Conservation (phyloP, 2,329 filamentous ascomycete genomes). For the Aspergillus sp. region DNA sequence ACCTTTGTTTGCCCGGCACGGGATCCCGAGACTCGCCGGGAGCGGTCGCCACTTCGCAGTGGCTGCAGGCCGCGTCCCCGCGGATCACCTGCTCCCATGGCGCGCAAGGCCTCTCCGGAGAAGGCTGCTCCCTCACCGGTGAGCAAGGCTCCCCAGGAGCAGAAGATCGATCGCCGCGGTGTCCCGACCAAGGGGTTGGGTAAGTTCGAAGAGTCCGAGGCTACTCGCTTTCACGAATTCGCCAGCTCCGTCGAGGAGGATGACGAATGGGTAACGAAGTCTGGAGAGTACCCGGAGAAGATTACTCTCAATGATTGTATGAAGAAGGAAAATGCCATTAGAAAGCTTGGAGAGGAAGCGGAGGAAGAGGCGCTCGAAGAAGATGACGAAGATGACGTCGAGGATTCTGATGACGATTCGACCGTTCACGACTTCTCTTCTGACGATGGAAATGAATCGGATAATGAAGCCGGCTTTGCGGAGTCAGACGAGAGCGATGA, state of each 20-base stretch:
- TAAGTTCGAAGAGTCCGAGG: conserved; percentile 46
- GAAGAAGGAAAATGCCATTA: conserved; percentile 84
- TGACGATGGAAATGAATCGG: conserved; percentile 75
- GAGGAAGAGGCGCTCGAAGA: conserved; percentile 85
- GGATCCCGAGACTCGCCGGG: conserved; percentile 28
- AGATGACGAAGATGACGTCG: conserved; percentile 53
- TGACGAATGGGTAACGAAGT: conserved; percentile 87
- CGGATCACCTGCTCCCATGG: conserved; percentile 45
- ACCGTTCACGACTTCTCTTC: conserved; percentile 51
- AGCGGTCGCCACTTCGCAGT: conserved; percentile 30
- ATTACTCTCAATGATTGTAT: conserved; percentile 89
- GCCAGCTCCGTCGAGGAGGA: conserved; percentile 78
- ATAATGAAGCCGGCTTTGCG: conserved; percentile 72
- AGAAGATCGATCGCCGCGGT: conserved; percentile 24
- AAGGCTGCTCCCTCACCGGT: conserved; percentile 9
- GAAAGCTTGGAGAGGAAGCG: conserved; percentile 81
- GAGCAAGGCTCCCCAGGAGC: conserved; percentile 8
- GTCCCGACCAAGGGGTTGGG: conserved; percentile 40
- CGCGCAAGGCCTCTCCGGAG: conserved; percentile 31
- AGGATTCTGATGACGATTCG: conserved; percentile 66
- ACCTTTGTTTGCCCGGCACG: conserved; percentile 51
- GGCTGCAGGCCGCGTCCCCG: conserved; percentile 33
- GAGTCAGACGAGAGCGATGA: conserved; percentile 68
- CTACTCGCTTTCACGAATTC: conserved; percentile 78
- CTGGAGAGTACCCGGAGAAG: conserved; percentile 64